A percentile compares a stretch with the other conserved stretches of the same genome.
Evolutionary conservation across 371 early-diverging fungal species (phyloP).

Genomic region (Mucor piriformis): DNA sequence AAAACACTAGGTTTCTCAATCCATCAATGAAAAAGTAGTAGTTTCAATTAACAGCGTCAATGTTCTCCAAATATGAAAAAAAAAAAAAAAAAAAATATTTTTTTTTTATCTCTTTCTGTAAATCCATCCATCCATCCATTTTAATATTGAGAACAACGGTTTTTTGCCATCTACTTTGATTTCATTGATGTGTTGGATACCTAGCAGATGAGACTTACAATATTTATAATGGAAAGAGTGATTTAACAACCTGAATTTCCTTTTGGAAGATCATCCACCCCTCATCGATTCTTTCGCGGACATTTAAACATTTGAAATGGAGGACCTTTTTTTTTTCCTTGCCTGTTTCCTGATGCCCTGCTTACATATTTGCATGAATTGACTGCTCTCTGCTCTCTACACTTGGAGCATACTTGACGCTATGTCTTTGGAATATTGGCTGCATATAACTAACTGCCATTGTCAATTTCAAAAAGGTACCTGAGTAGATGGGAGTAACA

Average conservation of each 20-base stretch:
- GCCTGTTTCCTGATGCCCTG: too few relatives aligned
- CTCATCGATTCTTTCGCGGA: too few relatives aligned
- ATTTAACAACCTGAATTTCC: neutral
- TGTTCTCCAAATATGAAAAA: neutral
- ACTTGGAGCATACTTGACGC: too few relatives aligned
- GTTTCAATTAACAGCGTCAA: neutral
- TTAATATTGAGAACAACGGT: neutral
- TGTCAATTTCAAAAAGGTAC: too few relatives aligned
- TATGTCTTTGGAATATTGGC: too few relatives aligned
- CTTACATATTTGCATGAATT: too few relatives aligned
- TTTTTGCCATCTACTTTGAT: neutral
- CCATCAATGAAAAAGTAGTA: neutral
- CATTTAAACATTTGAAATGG: too few relatives aligned
- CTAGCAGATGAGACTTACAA: neutral
- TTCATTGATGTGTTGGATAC: conserved; percentile 6
- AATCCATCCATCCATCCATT: conserved; percentile 23
- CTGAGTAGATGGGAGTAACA: too few relatives aligned
- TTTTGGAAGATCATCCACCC: neutral
- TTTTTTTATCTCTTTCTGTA: neutral
- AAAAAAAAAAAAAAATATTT: neutral
- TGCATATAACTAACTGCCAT: too few relatives aligned
- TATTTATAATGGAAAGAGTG: conserved; percentile 3
- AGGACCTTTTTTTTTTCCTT: too few relatives aligned
- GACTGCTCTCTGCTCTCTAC: too few relatives aligned
- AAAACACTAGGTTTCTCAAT: neutral